Base-by-base conservation (phyloP, 1,139 yeast species). In the Petasospora rhodanensis region DNA sequence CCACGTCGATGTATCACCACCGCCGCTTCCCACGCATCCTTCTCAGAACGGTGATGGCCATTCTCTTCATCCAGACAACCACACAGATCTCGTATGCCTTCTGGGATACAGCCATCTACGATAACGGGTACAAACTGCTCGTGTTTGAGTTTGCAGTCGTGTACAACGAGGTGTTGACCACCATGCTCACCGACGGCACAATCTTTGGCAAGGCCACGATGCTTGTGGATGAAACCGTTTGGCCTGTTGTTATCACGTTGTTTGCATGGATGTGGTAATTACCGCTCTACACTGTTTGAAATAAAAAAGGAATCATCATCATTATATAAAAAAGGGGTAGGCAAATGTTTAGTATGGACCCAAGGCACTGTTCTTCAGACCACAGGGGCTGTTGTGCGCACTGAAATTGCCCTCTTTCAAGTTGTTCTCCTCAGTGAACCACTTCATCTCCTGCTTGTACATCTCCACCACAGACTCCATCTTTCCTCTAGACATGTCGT, bases 401-500 rank as follows among this genome's bases (percentile, higher is more conserved):
- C 52, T 45, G 18, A 50, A 50, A 27, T 50, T 50, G 13, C 40
- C 37, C 29, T 39, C 18, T 31, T 27, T 12, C 11, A 10, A 9
- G 24, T 26, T 24, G 7, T 17, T 16, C 18, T 42, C 47, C 13
- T 39, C 42, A 19, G 24, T 28, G 9, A 41, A 18, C 48, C 44
- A 41, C 21, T 31, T 37, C 27, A 60, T 43, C 46, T 70, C 74
- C 10, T 61, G 54, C 38, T 60, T 62, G 34, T 77, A 59, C 38
- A 66, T 66, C 15, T 72, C 73, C 31, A 69, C 55, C 14, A 78
- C 73, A 18, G 64, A 54, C 11, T 53, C 51, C 44, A 79, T 70
- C 45, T 68, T 66, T 18, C 72, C 78, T 26, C 62, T 61, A 5
- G 87, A 70, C 8, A 62, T 46, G 31, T 70, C 73, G 58, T 85